Conservation (phyloP, 169 alveolate species). For the Eimeria nieschulzi region DNA sequence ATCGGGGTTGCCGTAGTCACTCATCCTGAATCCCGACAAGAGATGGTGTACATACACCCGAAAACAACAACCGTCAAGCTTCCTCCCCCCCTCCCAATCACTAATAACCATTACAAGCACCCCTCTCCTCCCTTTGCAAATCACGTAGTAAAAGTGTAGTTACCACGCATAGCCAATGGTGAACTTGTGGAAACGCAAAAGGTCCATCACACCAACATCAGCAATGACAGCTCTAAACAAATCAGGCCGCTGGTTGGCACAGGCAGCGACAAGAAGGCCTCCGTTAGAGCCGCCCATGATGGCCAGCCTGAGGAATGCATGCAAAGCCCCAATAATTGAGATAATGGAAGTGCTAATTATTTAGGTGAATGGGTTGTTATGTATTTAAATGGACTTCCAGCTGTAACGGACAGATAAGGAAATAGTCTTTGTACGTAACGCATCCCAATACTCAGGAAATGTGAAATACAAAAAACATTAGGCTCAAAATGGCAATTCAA, state of each 20-base stretch:
- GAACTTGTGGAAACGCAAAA: constrained; percentile 68
- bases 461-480: too few relatives aligned
- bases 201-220: constrained; percentile 70
- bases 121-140: not conserved
- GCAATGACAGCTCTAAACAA: constrained; percentile 45
- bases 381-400: too few relatives aligned
- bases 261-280: constrained; percentile 70
- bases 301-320: constrained; percentile 56
- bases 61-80: too few relatives aligned
- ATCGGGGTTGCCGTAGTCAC: constrained; percentile 73
- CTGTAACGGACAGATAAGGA: too few relatives aligned
- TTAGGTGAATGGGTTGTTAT: too few relatives aligned
- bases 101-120: not conserved
- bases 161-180: constrained; percentile 72
- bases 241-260: constrained; percentile 73
- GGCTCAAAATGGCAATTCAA: too few relatives aligned
- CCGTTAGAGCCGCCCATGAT: constrained; percentile 72
- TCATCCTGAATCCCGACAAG: not conserved
- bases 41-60: too few relatives aligned
- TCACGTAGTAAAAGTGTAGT: not conserved
- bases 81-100: not conserved
- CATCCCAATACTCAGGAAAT: too few relatives aligned
- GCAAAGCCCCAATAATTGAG: too few relatives aligned
- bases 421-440: too few relatives aligned
- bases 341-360: too few relatives aligned